These are phyloP conservation scores for Ceratocystiopsis brevicomis DNA, from an alignment of 2,329 filamentous ascomycete genomes.

Conservation along the genomic window DNA sequence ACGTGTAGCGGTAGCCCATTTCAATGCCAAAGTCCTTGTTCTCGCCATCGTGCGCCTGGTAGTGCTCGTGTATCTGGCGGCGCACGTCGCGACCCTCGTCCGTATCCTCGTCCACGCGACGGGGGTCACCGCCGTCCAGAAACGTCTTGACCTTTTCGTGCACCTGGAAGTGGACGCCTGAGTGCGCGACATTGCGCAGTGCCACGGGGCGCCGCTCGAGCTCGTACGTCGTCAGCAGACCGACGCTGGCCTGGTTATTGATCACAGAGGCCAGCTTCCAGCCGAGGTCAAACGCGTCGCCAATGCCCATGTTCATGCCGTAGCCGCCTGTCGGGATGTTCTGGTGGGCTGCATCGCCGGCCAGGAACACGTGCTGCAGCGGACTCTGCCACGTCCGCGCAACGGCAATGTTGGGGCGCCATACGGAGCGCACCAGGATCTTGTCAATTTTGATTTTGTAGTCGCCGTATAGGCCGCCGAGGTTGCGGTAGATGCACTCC, in stretches of 20 bases:
- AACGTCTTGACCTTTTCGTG: constrained; percentile 6
- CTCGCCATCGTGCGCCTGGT: constrained; percentile 11
- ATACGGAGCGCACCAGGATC: constrained; percentile 10
- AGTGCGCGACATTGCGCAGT: constrained; percentile 10
- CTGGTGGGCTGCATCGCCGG: constrained; percentile 37
- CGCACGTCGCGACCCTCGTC: constrained; percentile 2
- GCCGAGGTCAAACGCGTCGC: constrained; percentile 32
- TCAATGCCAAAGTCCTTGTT: constrained; percentile 13
- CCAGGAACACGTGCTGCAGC: constrained; percentile 29
- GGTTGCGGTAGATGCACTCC: constrained; percentile 2
- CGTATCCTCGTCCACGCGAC: not conserved
- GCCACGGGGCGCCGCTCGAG: constrained; percentile 21
- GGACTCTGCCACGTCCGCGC: constrained; percentile 3
- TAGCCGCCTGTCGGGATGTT: constrained; percentile 36
- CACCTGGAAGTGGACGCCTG: constrained; percentile 8
- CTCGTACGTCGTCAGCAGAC: constrained; percentile 28
- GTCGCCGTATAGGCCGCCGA: constrained; percentile 3
- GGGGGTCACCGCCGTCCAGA: constrained; percentile 1
- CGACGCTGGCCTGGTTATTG: constrained; percentile 12
- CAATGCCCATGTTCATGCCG: constrained; percentile 36
- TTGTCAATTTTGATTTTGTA: constrained; percentile 10
- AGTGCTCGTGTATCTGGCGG: constrained; percentile 6
- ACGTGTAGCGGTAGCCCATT: constrained; percentile 12
- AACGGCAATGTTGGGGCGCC: constrained; percentile 10
- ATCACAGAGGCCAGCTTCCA: constrained; percentile 33